Evolutionary conservation across 2,329 filamentous ascomycete species (phyloP), one percentile per base, ranked within the genome.

Genomic region (Myriangium duriaei): DNA sequence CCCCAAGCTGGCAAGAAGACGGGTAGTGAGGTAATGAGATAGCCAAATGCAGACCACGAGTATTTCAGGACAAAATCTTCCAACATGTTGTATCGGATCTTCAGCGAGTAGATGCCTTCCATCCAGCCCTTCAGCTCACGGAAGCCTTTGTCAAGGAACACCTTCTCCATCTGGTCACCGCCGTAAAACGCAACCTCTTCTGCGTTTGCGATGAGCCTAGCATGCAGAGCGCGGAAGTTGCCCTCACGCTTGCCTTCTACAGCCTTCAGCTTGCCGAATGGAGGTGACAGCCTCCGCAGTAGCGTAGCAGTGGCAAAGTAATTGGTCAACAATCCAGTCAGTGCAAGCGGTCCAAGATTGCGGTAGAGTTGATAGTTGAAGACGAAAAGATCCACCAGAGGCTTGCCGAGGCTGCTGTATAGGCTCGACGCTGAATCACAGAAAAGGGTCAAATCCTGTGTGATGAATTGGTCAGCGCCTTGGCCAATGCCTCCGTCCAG

Each of bases 1-100:
- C 86, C 87, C 85, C 91, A 94, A 1, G 85, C 83, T 0, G 91
- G 91, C 12, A 98, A 68, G 62, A 96, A 98, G 33, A 96, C 80
- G 0, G 91, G 91, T 9, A 98, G 68, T 3, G 88, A 92, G 1
- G 88, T 91, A 40, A 98, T 71, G 24, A 96, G 71, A 53, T 98
- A 98, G 24, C 91, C 91, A 54, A 95, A 94, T 0, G 91, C 91
- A 46, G 87, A 96, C 91, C 91, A 98, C 47, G 85, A 91, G 57
- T 98, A 98, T 58, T 98, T 98, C 42, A 98, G 67, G 34, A 98
- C 85, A 52, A 98, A 94, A 57, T 98, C 91, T 56, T 98, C 91
- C 1, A 98, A 76, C 66, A 98, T 98, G 57, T 96, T 98, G 65
- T 98, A 98, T 11, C 86, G 79, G 47, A 98, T 94, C 46, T 95